A percentile compares a stretch with the other conserved stretches of the same genome.
Evolutionary conservation across 441 rosid genomes (phyloP).

Genomic region (Dalechampia spathulata): DNA sequence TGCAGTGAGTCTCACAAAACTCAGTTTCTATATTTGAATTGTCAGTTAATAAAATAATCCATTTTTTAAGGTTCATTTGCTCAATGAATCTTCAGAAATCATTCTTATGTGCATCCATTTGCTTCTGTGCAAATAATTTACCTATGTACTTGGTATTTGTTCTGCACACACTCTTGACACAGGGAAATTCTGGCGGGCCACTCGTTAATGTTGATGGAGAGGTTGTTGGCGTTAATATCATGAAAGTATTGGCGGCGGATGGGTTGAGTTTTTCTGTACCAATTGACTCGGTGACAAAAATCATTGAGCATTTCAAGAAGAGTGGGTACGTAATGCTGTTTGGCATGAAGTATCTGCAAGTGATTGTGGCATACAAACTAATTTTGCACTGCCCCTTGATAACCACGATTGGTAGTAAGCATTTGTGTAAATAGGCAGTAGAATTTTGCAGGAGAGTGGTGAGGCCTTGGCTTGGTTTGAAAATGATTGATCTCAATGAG

Average conservation of each 20-base stretch:
- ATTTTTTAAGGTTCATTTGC: not conserved
- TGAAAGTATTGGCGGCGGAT: conserved; percentile 77
- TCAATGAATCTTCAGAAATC: not conserved
- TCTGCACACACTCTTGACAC: conserved; percentile 3
- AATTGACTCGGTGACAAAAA: conserved; percentile 64
- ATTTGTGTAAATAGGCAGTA: conserved; percentile 1
- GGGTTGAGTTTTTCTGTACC: conserved; percentile 80
- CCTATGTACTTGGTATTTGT: not conserved
- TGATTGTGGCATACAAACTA: not conserved
- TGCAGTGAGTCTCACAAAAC: conserved; percentile 31
- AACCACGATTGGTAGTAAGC: not conserved
- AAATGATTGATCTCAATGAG: conserved; percentile 82
- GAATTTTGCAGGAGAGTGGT: conserved; percentile 70
- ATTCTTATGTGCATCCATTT: not conserved
- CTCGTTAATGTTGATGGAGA: conserved; percentile 87
- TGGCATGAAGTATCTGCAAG: not conserved
- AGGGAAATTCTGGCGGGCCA: conserved; percentile 98
- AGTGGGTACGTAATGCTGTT: conserved; percentile 43
- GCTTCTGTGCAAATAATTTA: not conserved
- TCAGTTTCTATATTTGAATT: not conserved
- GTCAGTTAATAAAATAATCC: not conserved
- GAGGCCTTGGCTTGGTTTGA: conserved; percentile 90
- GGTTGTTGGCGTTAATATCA: conserved; percentile 73
- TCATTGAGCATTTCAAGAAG: conserved; percentile 71
- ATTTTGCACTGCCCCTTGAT: no score